Evolutionary conservation across 441 rosid genomes (phyloP), one percentile per base, ranked within the genome.

Genomic region (Iberis amara): DNA sequence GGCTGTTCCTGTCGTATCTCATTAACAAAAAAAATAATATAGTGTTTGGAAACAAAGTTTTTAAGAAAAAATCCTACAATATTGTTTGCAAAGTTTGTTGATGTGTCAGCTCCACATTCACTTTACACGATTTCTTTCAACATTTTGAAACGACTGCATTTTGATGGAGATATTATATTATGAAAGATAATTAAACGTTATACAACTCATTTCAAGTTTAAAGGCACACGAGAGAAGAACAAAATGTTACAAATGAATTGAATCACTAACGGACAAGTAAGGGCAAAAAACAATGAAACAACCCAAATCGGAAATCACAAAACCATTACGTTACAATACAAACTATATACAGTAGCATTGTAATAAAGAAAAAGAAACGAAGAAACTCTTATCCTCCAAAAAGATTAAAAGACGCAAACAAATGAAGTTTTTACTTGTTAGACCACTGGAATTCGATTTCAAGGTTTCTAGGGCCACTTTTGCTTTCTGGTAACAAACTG

Each of bases 401-500:
- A 18, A 1, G 21, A 18, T 18, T 18, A 18, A 18, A 18, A 18
- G 21, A 18, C 1, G 21, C 21, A 18, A 18, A 18, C 21, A 18
- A 18, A 18, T 18, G 21, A 18, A 18, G 21, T 18, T 18, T 52
- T 33, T 68, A 84, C 76, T 92, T 86, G 84, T 89, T 89, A 45
- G 97, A 87, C 96, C 99, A 94, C 64, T 82, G 97, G 76, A 94
- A 89, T 69, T 94, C 97, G 8, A 94, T 94, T 75, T 86, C 97
- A 76, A 94, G 70, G 54, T 80, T 80, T 79, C 99, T 73, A 1
- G 96, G 94, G 15, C 99, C 97, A 28, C 94, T 86, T 73, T 94
- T 94, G 74, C 99, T 94, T 70, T 85, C 81, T 0, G 99, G 99
- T 70, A 94, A 73, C 57, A 94, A 56, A 12, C 82, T 77, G 72